These are phyloP conservation scores for Leucosporidium scottii DNA, from an alignment of 768 basidiomycete species.

Conservation along the genomic window DNA sequence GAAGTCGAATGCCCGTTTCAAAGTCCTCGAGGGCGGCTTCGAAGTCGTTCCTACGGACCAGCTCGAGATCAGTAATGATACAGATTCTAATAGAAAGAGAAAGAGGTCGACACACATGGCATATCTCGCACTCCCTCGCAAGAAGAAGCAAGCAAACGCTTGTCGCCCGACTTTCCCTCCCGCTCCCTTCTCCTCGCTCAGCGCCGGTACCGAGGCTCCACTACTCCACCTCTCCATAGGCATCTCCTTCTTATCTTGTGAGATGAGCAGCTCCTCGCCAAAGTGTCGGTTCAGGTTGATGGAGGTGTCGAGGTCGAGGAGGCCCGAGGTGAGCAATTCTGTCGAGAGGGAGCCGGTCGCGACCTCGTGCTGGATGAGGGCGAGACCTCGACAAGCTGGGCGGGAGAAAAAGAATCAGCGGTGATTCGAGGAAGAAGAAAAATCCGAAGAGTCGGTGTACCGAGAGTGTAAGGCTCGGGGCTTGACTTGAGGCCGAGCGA, in stretches of 20 bases:
- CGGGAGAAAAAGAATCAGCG: no score
- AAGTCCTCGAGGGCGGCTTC: conserved; percentile 17
- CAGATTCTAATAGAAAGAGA: fast-evolving
- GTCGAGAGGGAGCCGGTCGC: neutral
- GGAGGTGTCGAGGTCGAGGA: conserved; percentile 10
- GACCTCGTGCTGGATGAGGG: conserved; percentile 17
- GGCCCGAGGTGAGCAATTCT: neutral
- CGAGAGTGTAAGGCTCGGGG: conserved; percentile 22
- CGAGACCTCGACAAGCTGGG: conserved; percentile 24
- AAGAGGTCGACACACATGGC: neutral
- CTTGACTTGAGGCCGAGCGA: conserved; percentile 1
- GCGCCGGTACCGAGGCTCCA: no score
- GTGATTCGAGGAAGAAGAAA: no score
- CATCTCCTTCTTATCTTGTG: conserved; percentile 3
- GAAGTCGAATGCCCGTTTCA: conserved; percentile 4
- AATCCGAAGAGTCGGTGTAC: neutral
- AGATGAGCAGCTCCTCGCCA: conserved; percentile 1
- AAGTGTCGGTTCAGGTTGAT: conserved; percentile 4
- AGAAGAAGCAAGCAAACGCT: conserved; percentile 5
- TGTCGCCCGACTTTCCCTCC: neutral
- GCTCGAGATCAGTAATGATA: neutral
- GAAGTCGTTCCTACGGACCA: conserved; percentile 17
- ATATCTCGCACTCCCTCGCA: conserved; percentile 10
- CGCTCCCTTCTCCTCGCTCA: no score
- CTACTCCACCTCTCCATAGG: neutral